A percentile compares a stretch with the other conserved stretches of the same genome.
These are phyloP conservation scores for Flaveria linearis DNA, from an alignment of 129 eudicot species.

Conservation along the genomic window DNA sequence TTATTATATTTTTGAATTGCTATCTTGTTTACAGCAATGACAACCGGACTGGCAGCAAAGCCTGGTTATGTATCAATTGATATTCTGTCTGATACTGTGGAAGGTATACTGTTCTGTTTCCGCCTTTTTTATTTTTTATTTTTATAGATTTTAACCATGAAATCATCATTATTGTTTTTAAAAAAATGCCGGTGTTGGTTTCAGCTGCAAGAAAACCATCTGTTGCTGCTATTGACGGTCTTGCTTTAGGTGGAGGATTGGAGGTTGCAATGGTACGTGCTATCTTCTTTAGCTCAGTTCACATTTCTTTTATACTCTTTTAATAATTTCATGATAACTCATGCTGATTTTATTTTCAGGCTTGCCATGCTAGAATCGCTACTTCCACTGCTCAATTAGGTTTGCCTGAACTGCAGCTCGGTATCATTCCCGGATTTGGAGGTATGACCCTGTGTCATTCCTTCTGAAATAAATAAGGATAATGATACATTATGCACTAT, in stretches of 20 bases:
- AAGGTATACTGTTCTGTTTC: conserved; percentile 49
- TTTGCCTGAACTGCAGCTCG: conserved; percentile 95
- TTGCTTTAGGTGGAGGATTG: conserved; percentile 96
- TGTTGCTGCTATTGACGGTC: conserved; percentile 98
- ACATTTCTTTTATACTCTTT: neutral
- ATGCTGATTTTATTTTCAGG: conserved; percentile 42
- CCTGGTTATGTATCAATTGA: conserved; percentile 87
- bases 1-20: conserved; percentile 11
- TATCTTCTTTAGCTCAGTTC: neutral
- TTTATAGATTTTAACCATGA: neutral
- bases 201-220: conserved; percentile 88
- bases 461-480: neutral
- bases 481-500: neutral
- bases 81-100: conserved; percentile 76
- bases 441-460: conserved; percentile 44
- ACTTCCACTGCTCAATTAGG: conserved; percentile 88
- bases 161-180: neutral
- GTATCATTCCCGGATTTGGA: conserved; percentile 98
- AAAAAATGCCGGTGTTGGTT: conserved; percentile 22
- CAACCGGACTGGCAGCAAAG: conserved; percentile 61
- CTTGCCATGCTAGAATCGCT: conserved; percentile 93
- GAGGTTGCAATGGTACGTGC: conserved; percentile 95
- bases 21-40: conserved; percentile 28
- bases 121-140: neutral
- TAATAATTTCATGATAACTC: neutral